phyloP scores from a whole-genome alignment of 2,329 filamentous ascomycete genomes.

The Penicillium brevicompactum region DNA sequence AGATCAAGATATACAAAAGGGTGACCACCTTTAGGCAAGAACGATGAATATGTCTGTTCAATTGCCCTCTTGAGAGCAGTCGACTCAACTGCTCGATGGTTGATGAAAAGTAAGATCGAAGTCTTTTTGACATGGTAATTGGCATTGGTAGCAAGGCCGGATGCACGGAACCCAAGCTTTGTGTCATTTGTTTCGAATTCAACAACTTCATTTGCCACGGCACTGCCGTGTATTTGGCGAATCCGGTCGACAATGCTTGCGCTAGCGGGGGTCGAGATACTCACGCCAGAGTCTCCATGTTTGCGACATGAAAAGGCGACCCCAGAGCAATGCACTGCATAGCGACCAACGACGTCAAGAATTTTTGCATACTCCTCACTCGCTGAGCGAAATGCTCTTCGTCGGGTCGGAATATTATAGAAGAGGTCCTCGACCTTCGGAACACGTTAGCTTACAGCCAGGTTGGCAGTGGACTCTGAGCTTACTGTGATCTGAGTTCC shows the following conservation, averaged over 20 bases:
- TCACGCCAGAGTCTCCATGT: conserved; percentile 81
- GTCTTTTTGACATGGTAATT: conserved; percentile 95
- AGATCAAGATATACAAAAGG: conserved; percentile 92
- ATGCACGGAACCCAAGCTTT: conserved; percentile 80
- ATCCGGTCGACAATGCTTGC: conserved; percentile 80
- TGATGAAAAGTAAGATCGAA: conserved; percentile 88
- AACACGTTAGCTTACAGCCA: neutral
- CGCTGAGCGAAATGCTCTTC: conserved; percentile 84
- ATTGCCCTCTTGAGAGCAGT: conserved; percentile 82
- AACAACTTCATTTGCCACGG: conserved; percentile 85
- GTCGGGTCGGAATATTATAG: conserved; percentile 89
- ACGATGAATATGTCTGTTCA: conserved; percentile 84
- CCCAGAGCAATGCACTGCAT: conserved; percentile 87
- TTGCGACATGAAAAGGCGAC: conserved; percentile 98
- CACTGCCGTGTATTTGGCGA: conserved; percentile 81
- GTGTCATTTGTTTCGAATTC: conserved; percentile 71
- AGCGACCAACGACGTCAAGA: conserved; percentile 88
- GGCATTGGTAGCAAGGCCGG: conserved; percentile 83
- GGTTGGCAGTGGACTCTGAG: neutral
- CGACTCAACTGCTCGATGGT: conserved; percentile 91
- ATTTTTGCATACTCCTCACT: conserved; percentile 98
- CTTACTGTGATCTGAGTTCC: conserved; percentile 87
- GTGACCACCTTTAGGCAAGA: conserved; percentile 90
- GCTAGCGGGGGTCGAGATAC: conserved; percentile 74
- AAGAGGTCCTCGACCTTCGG: conserved; percentile 82